These are phyloP conservation scores for Starmerella floris DNA, from an alignment of 805 yeast species.

Conservation along the genomic window DNA sequence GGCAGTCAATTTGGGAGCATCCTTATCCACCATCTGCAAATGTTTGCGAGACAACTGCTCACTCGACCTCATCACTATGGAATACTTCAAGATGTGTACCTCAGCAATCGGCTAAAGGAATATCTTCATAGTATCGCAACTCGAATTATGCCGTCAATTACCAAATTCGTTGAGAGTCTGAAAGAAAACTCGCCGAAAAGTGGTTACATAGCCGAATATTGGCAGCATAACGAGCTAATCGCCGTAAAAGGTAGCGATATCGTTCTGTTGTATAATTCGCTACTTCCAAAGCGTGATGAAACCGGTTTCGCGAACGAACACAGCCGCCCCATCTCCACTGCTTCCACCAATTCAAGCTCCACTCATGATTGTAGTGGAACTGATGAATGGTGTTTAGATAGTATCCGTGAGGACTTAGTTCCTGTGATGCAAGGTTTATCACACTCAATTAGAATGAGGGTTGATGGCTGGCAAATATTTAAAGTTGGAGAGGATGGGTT, in stretches of 20 bases:
- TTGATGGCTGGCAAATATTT: conserved; percentile 28
- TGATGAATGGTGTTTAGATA: conserved; percentile 27
- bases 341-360: not conserved
- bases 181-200: not conserved
- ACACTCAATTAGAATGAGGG: conserved; percentile 12
- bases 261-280: conserved; percentile 20
- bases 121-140: not conserved
- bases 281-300: conserved; percentile 10
- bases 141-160: not conserved
- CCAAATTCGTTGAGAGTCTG: not conserved
- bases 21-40: not conserved
- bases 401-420: conserved; percentile 25
- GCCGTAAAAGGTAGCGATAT: conserved; percentile 26
- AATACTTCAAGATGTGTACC: conserved; percentile 3
- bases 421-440: conserved; percentile 25
- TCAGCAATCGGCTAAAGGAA: conserved; percentile 1
- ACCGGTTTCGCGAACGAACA: not conserved
- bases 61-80: conserved; percentile 9
- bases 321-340: not conserved
- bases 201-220: not conserved
- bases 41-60: conserved; percentile 1
- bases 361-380: conserved; percentile 8
- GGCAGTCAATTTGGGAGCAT: not conserved
- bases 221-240: conserved; percentile 20
- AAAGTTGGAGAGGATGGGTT: conserved; percentile 24